Percentiles rank a stretch among this genome's conserved stretches.
phyloP scores from a whole-genome alignment of 73 alveolate genomes.

The Urostyla sp. region DNA sequence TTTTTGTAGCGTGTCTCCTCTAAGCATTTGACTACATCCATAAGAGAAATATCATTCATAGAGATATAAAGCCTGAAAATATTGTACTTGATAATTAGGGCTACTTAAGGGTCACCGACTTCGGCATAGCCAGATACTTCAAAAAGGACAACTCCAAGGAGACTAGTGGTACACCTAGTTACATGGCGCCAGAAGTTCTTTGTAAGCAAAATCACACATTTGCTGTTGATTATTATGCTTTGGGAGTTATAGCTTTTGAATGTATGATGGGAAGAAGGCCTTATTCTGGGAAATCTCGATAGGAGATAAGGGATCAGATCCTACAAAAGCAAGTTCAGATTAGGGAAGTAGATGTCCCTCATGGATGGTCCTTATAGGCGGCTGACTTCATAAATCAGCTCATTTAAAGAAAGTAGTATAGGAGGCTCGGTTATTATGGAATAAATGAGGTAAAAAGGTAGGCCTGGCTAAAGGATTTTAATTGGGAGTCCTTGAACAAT shows the following conservation, averaged over 20 bases:
- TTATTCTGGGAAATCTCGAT: constrained; percentile 81
- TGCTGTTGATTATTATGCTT: constrained; percentile 88
- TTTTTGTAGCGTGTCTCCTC: constrained; percentile 37
- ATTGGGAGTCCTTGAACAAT: constrained; percentile 47
- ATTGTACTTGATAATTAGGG: constrained; percentile 71
- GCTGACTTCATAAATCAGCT: constrained; percentile 89
- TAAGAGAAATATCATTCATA: constrained; percentile 1
- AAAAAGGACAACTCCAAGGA: constrained; percentile 73
- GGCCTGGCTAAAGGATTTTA: constrained; percentile 72
- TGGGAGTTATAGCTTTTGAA: constrained; percentile 84
- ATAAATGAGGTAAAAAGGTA: constrained; percentile 71
- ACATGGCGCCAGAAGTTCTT: constrained; percentile 89
- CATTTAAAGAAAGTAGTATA: constrained; percentile 63
- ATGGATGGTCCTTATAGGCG: constrained; percentile 84
- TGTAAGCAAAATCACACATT: constrained; percentile 84
- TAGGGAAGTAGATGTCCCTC: constrained; percentile 69
- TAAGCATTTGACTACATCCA: constrained; percentile 39
- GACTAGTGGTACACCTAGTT: constrained; percentile 85
- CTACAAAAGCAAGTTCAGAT: constrained; percentile 80
- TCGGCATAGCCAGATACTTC: constrained; percentile 70
- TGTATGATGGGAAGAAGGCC: constrained; percentile 88
- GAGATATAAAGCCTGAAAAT: constrained; percentile 11
- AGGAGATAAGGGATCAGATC: constrained; percentile 90
- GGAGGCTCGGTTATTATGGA: constrained; percentile 71
- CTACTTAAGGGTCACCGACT: constrained; percentile 76